Conservation (phyloP, 805 yeast genomes). For the Myxozyma sirexii region DNA sequence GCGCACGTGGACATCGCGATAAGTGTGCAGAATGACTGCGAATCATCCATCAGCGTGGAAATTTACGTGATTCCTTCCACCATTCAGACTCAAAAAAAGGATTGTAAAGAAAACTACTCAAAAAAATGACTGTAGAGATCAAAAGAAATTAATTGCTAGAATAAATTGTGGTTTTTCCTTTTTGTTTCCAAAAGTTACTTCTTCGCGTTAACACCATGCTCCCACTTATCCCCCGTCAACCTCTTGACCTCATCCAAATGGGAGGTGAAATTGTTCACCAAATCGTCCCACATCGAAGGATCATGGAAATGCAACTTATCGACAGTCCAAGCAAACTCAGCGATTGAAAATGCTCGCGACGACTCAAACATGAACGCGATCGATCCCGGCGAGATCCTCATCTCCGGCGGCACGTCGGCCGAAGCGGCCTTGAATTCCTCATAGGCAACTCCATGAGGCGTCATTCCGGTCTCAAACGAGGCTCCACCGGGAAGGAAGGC, state of each 20-base stretch:
- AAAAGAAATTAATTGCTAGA: too few relatives aligned
- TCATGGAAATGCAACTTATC: constrained; percentile 26
- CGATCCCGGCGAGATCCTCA: constrained; percentile 37
- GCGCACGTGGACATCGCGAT: too few relatives aligned
- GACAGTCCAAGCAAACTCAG: constrained; percentile 15
- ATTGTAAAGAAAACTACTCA: too few relatives aligned
- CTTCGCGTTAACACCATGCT: constrained; percentile 12
- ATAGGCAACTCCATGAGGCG: constrained; percentile 41
- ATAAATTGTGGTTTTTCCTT: not conserved
- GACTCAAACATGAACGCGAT: constrained; percentile 42
- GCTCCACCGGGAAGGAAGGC: constrained; percentile 43
- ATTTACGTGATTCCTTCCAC: too few relatives aligned
- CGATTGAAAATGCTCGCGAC: constrained; percentile 29
- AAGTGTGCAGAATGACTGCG: too few relatives aligned
- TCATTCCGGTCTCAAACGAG: constrained; percentile 39
- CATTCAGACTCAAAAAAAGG: too few relatives aligned
- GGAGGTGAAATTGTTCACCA: constrained; percentile 17
- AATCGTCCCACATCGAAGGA: constrained; percentile 25
- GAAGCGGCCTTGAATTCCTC: constrained; percentile 38
- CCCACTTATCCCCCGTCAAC: constrained; percentile 9
- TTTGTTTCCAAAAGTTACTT: not conserved
- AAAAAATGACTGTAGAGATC: too few relatives aligned
- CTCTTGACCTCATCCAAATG: constrained; percentile 22
- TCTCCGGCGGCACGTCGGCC: constrained; percentile 31
- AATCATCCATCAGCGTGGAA: too few relatives aligned